phyloP scores from a whole-genome alignment of 352 stramenopile genomes.

The Phytophthora agathidicida region DNA sequence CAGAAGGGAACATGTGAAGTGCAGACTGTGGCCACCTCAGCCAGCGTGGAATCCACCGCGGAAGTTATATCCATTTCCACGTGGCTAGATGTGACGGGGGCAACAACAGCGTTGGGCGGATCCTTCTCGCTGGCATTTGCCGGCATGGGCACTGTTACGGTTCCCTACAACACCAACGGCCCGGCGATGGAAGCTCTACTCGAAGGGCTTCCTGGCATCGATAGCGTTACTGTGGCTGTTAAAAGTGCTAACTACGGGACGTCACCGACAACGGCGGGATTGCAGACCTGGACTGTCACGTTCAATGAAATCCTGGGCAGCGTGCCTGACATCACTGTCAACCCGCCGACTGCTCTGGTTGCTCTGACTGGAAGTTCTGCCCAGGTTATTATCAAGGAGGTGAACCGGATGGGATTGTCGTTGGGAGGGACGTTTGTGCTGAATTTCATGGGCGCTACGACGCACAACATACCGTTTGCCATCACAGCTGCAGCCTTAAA shows the following conservation, averaged over 20 bases:
- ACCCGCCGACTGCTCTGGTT: slow-evolving; percentile 50
- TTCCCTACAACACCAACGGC: slow-evolving; percentile 45
- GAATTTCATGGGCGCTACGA: slow-evolving; percentile 92
- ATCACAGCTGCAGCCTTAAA: slow-evolving; percentile 88
- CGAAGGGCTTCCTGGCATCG: slow-evolving; percentile 77
- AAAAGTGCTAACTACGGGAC: slow-evolving; percentile 56
- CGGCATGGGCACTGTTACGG: slow-evolving; percentile 48
- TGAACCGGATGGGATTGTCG: slow-evolving; percentile 76
- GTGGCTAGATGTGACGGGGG: slow-evolving; percentile 55
- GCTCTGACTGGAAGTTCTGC: slow-evolving; percentile 66
- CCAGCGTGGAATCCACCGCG: slow-evolving; percentile 88
- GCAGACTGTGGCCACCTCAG: slow-evolving; percentile 92
- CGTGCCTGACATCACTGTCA: slow-evolving; percentile 81
- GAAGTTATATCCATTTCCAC: slow-evolving; percentile 91
- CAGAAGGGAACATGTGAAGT: slow-evolving; percentile 93
- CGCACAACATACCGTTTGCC: slow-evolving; percentile 92
- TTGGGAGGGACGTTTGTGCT: slow-evolving; percentile 94
- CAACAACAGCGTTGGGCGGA: slow-evolving; percentile 47
- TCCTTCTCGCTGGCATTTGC: slow-evolving; percentile 73
- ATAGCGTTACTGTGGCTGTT: slow-evolving; percentile 69
- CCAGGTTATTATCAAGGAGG: slow-evolving; percentile 67
- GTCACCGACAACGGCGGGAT: slow-evolving; percentile 24
- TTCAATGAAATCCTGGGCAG: slow-evolving; percentile 94
- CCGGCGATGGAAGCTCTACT: slow-evolving; percentile 64
- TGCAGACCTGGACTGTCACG: slow-evolving; percentile 87